Base-by-base conservation (phyloP, 23 red algal species). In the Gracilaria domingensis region DNA sequence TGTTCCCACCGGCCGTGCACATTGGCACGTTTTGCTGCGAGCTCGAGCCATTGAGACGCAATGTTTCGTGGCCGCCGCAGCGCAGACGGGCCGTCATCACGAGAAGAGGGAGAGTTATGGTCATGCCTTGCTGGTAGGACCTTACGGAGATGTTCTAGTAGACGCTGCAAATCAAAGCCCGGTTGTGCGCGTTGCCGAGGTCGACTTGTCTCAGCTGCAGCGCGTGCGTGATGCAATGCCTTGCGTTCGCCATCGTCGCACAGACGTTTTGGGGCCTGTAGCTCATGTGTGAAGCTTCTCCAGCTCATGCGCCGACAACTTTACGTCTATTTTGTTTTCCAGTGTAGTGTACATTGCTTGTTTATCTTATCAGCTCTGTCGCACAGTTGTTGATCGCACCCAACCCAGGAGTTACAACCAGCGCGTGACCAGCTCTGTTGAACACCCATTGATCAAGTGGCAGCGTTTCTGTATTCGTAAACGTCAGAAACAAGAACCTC, bases 371-470 rank as follows among this genome's bases (percentile, higher is more conserved):
- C 13, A 60, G 33, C 5, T 75, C 84, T 32, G 42, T 73, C 24
- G 8, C 14, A 36, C 84, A 87, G 5, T 32, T 66, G 67, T 75
- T 87, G 20, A 87, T 39, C 9, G 84, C 88, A 23, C 88, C 88
- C 39, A 92, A 25, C 36, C 73, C 60, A 21, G 93, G 93, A 30
- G 81, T 81, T 12, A 95, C 81, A n/a, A 95, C 80, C 36, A 96
- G 83, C 21, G 95, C 83, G 48, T 96, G 95, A 30, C 81, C 95
- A 40, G 81, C 95, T 36, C 89, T 88, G 66, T 96, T 96, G 42
- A 96, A 83, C 23, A 96, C 82, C 84, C 85, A 96, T 30, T 87
- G 84, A 44, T 78, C 72, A 6, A 71, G 47, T 7, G 93, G 81
- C 16, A 89, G 61, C 50, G 92, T 69, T 45, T 91, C 86, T 6